Conservation (phyloP, 169 alveolate species). For the Cyclospora cayetanensis region DNA sequence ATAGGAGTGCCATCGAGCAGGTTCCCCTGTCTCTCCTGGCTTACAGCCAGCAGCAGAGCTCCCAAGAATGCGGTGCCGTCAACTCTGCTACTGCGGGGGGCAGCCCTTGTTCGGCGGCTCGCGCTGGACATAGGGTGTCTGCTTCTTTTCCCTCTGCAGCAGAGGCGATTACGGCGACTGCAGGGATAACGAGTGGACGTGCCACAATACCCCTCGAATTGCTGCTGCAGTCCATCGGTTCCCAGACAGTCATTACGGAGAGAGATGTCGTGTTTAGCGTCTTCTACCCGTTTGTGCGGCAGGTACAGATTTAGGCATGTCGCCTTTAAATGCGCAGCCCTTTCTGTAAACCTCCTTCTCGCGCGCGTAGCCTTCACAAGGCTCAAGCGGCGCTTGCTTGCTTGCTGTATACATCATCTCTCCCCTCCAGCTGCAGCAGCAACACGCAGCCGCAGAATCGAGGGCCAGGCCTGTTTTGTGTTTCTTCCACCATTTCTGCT, state of each 20-base stretch:
- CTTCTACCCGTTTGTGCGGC: constrained; percentile 59
- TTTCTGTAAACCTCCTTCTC: too few species aligned
- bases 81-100: background rate
- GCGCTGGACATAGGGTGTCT: background rate
- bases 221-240: constrained; percentile 51
- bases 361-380: too few species aligned
- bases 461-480: too few species aligned
- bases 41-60: background rate
- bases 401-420: background rate
- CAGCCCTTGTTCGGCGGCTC: background rate
- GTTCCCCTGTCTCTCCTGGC: background rate
- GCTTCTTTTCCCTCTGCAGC: background rate
- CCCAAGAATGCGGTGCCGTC: background rate
- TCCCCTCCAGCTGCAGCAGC: background rate
- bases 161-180: constrained; percentile 26
- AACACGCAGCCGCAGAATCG: background rate
- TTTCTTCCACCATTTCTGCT: too few species aligned
- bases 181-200: constrained; percentile 9
- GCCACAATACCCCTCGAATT: constrained; percentile 56
- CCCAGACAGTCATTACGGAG: constrained; percentile 70
- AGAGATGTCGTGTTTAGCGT: constrained; percentile 72
- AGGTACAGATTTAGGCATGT: too few species aligned
- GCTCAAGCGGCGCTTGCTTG: too few species aligned
- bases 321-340: too few species aligned
- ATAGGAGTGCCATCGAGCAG: constrained; percentile 71